phyloP scores from a whole-genome alignment of 1,284 basidiomycete species.

The Xerocomus amazonicus region DNA sequence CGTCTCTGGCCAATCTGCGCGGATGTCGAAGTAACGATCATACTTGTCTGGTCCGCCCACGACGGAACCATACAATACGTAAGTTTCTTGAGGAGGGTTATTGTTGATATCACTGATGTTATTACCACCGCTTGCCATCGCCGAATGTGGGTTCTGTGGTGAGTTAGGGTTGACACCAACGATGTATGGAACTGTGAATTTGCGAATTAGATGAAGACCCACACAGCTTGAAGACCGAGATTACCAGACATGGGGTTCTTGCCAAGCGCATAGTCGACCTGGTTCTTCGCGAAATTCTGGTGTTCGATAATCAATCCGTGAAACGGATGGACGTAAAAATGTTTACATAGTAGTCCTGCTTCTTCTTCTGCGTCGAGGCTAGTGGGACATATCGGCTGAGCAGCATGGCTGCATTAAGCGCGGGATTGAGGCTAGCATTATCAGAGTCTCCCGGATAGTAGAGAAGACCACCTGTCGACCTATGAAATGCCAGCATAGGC shows the following conservation, averaged over 20 bases:
- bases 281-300: slow-evolving; percentile 67
- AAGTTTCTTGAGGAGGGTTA: slow-evolving; percentile 63
- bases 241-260: slow-evolving; percentile 79
- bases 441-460: slow-evolving; percentile 82
- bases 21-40: slow-evolving; percentile 80
- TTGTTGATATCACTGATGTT: slow-evolving; percentile 69
- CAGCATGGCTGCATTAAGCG: slow-evolving; percentile 82
- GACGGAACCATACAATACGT: slow-evolving; percentile 83
- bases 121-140: slow-evolving; percentile 79
- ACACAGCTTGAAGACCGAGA: neutral
- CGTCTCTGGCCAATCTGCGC: slow-evolving; percentile 78
- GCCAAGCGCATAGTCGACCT: slow-evolving; percentile 81
- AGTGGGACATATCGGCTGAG: slow-evolving; percentile 73
- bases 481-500: slow-evolving; percentile 1
- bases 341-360: slow-evolving; percentile 57
- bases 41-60: slow-evolving; percentile 80
- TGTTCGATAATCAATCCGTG: slow-evolving; percentile 9
- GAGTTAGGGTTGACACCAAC: slow-evolving; percentile 89
- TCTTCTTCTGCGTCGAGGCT: slow-evolving; percentile 60
- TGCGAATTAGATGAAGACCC: slow-evolving; percentile 2
- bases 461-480: slow-evolving; percentile 63
- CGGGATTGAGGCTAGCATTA: slow-evolving; percentile 77
- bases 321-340: neutral
- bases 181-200: slow-evolving; percentile 63
- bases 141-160: slow-evolving; percentile 85